Conservation (phyloP, 139 green algal genomes). For the Closterium sp. region DNA sequence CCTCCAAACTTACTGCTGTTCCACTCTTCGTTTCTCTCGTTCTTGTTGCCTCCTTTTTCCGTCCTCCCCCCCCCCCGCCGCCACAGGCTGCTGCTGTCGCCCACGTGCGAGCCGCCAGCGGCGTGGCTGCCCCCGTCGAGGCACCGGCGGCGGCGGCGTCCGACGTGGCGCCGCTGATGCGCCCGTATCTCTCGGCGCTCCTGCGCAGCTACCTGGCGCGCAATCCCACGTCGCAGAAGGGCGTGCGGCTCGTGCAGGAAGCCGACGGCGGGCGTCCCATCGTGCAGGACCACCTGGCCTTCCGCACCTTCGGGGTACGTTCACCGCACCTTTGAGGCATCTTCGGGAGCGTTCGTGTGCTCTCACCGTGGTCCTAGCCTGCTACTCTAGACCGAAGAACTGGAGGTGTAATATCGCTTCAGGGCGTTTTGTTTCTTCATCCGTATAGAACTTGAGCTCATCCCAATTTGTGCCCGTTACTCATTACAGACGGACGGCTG, state of each 20-base stretch:
- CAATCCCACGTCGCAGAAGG: conserved; percentile 24
- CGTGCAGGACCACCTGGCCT: conserved; percentile 40
- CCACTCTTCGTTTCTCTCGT: too few species aligned
- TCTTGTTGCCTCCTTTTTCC: not conserved
- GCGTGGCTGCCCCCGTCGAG: not conserved
- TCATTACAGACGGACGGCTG: conserved; percentile 31
- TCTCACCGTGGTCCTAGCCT: not conserved
- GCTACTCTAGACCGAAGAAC: not conserved
- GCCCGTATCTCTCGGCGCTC: not conserved
- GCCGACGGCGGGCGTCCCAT: not conserved
- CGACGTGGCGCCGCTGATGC: not conserved
- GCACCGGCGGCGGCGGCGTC: not conserved
- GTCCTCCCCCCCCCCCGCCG: not conserved
- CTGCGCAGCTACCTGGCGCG: conserved; percentile 10
- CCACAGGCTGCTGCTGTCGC: not conserved
- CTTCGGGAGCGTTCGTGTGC: not conserved
- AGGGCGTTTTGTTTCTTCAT: not conserved
- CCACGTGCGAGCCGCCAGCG: not conserved
- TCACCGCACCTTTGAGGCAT: not conserved
- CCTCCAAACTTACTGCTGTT: not conserved
- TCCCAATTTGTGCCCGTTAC: not conserved
- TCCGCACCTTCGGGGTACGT: conserved; percentile 49
- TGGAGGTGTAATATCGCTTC: not conserved
- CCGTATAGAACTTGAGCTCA: not conserved
- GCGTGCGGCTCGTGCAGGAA: not conserved